A percentile compares a stretch with the other conserved stretches of the same genome.
Conservation (phyloP, 495 filamentous ascomycete genomes). For the Beverwykella pulmonaria region DNA sequence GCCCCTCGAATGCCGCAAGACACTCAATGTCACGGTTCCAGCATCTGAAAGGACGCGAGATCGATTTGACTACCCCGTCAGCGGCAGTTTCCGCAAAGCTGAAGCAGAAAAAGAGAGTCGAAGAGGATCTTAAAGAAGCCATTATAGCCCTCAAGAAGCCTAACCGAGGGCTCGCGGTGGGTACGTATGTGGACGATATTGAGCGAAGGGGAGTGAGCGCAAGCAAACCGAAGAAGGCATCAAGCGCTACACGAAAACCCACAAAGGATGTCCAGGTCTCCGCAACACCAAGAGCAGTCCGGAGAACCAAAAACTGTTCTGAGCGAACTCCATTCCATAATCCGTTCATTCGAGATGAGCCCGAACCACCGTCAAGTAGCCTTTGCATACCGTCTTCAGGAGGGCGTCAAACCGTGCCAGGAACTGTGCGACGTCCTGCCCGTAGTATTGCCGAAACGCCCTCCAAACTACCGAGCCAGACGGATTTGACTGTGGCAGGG, state of each 20-base stretch:
- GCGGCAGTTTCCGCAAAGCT: conserved; percentile 65
- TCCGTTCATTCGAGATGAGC: conserved; percentile 27
- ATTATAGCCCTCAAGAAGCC: conserved; percentile 84
- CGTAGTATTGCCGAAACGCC: conserved; percentile 34
- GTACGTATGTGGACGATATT: conserved; percentile 69
- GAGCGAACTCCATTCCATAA: conserved; percentile 21
- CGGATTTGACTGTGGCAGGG: background rate
- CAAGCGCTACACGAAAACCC: conserved; percentile 65
- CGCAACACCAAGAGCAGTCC: conserved; percentile 41
- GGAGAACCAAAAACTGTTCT: conserved; percentile 27
- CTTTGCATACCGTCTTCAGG: conserved; percentile 42
- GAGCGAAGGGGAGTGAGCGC: conserved; percentile 58
- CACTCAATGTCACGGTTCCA: conserved; percentile 45
- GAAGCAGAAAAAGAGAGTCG: conserved; percentile 72
- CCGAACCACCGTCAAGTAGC: conserved; percentile 26
- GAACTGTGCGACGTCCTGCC: conserved; percentile 20
- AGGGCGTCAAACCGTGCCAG: conserved; percentile 28
- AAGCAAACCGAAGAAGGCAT: conserved; percentile 52
- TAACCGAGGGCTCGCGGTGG: conserved; percentile 76
- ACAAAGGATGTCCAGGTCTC: conserved; percentile 46
- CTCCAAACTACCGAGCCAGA: conserved; percentile 15
- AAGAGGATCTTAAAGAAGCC: conserved; percentile 80
- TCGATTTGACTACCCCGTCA: conserved; percentile 63
- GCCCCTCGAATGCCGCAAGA: conserved; percentile 44
- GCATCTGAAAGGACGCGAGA: conserved; percentile 65